These are phyloP conservation scores for Penicillium expansum DNA, from an alignment of 2,329 filamentous ascomycete genomes.

Conservation along the genomic window DNA sequence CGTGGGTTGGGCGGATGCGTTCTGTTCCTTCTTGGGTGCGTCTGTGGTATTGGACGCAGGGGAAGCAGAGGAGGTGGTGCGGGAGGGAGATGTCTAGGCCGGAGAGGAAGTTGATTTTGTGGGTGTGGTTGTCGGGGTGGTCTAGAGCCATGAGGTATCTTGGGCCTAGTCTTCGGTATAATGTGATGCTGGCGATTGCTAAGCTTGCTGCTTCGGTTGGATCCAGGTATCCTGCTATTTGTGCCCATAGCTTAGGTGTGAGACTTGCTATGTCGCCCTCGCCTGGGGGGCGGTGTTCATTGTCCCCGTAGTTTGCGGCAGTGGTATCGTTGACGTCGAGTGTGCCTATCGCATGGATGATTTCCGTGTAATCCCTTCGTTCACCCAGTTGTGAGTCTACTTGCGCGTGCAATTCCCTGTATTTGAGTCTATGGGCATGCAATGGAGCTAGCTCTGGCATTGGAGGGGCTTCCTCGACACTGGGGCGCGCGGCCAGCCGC, in stretches of 20 bases:
- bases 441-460: slow-evolving; percentile 35
- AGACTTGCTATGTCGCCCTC: slow-evolving; percentile 49
- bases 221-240: slow-evolving; percentile 43
- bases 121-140: slow-evolving; percentile 43
- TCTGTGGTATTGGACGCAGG: slow-evolving; percentile 55
- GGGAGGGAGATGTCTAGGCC: slow-evolving; percentile 53
- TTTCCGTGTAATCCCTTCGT: slow-evolving; percentile 36
- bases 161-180: slow-evolving; percentile 45
- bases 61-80: slow-evolving; percentile 58
- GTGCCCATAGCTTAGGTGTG: slow-evolving; percentile 47
- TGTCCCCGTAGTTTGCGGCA: slow-evolving; percentile 11
- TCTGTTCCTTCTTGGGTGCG: slow-evolving; percentile 55
- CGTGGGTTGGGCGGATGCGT: slow-evolving; percentile 51
- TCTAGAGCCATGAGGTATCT: slow-evolving; percentile 42
- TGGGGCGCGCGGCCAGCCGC: slow-evolving; percentile 22
- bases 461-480: slow-evolving; percentile 28
- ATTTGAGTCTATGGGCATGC: slow-evolving; percentile 36
- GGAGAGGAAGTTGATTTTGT: slow-evolving; percentile 53
- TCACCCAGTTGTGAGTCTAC: slow-evolving; percentile 40
- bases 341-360: slow-evolving; percentile 37
- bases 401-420: slow-evolving; percentile 26
- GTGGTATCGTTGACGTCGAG: slow-evolving; percentile 29
- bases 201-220: slow-evolving; percentile 51
- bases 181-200: slow-evolving; percentile 49
- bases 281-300: slow-evolving; percentile 30